These are phyloP conservation scores for Solidago caesia DNA, from an alignment of 129 eudicot genomes.

Conservation along the genomic window DNA sequence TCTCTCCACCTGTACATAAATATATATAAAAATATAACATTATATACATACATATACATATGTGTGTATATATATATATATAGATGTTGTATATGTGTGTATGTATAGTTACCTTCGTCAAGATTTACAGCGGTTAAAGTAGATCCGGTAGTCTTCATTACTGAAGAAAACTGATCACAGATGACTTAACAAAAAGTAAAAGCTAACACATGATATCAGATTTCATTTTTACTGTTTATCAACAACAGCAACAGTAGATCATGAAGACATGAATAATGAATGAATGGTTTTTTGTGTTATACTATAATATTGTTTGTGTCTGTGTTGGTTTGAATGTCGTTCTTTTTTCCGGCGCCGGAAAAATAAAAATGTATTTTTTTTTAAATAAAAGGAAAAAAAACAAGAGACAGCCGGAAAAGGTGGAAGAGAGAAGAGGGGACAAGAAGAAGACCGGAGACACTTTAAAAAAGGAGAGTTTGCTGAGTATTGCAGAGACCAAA, in stretches of 20 bases:
- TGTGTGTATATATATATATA: not conserved
- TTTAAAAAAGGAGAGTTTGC: slow-evolving; percentile 44
- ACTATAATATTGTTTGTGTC: too few relatives aligned
- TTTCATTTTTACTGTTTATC: not conserved
- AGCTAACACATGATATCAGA: slow-evolving; percentile 34
- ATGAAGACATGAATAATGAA: too few relatives aligned
- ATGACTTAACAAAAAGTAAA: not conserved
- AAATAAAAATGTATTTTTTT: not conserved
- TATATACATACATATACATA: not conserved
- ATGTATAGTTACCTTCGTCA: slow-evolving; percentile 54
- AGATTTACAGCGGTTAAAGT: slow-evolving; percentile 41
- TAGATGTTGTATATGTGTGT: not conserved
- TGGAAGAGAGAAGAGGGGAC: slow-evolving; percentile 31
- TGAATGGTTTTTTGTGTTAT: too few relatives aligned
- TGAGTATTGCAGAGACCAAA: slow-evolving; percentile 47
- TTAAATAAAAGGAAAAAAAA: not conserved
- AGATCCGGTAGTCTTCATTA: slow-evolving; percentile 65
- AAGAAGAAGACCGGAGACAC: slow-evolving; percentile 44
- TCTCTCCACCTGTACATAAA: slow-evolving; percentile 42
- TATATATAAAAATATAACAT: too few relatives aligned
- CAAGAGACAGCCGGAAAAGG: slow-evolving; percentile 30
- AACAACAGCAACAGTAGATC: not conserved
- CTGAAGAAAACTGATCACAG: slow-evolving; percentile 11
- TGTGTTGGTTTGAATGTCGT: not conserved
- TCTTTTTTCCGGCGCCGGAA: slow-evolving; percentile 42